Evolutionary conservation across 371 early-diverging fungal genomes (phyloP), one percentile per base, ranked within the genome.

Genomic region (Fennellomyces sp.): DNA sequence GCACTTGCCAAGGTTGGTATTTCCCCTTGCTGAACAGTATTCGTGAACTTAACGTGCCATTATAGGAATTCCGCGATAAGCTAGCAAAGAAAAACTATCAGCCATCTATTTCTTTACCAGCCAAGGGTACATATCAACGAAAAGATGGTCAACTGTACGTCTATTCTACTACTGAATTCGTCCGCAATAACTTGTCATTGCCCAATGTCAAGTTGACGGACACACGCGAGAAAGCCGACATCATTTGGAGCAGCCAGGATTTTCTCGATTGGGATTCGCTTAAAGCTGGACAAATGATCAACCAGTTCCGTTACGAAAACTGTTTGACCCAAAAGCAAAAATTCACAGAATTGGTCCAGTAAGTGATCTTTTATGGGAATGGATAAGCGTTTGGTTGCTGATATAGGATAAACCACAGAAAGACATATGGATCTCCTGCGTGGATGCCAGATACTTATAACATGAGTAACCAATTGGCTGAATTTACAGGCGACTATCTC

Each of bases 391-490:
- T n/a, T n/a, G n/a, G n/a, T n/a, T n/a, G n/a, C n/a, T n/a, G n/a
- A n/a, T n/a, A n/a, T n/a, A n/a, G n/a, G n/a, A n/a, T n/a, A n/a
- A n/a, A 17, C 5, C n/a, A n/a, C 49, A 72, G 76, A 15, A 49
- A 69, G 39, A 72, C 82, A 0, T 83, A 75, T 56, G 86, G 86
- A 5, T 51, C 65, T 6, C 79, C 81, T 12, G 51, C 65, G 2
- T 86, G 86, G 86, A 67, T 64, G 42, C 73, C 77, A 12, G 66
- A 70, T 29, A 83, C 84, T 1, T 86, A 81, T 50, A 81, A 83
- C 58, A 26, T 83, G 25, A 70, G 72, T 5, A 72, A 73, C 11
- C 75, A 82, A 48, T 39, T 86, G 29, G 64, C 71, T 6, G 78
- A 76, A 21, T 73, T 79, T 62, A 83, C 81, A 15, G 85, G 85